Evolutionary conservation across 2,329 filamentous ascomycete species (phyloP).

Genomic region (Sclerotinia subarctica): DNA sequence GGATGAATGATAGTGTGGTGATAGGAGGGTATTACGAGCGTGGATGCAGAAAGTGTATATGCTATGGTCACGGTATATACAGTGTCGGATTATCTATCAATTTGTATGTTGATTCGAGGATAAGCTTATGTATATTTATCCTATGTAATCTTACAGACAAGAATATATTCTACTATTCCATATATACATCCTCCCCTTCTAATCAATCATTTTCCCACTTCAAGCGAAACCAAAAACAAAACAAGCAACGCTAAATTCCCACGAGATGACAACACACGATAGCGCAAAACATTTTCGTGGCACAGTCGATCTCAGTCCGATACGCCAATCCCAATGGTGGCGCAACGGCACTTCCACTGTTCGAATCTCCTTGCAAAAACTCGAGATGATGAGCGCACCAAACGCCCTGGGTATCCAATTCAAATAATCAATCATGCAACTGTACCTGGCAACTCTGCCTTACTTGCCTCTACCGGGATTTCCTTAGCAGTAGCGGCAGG

Average conservation of each 20-base stretch:
- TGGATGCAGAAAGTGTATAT: no score
- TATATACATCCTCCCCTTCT: neutral
- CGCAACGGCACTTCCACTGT: slow-evolving; percentile 47
- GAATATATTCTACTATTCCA: neutral
- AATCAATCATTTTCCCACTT: neutral
- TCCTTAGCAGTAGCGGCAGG: neutral
- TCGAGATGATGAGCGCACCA: slow-evolving; percentile 40
- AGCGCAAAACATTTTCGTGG: slow-evolving; percentile 54
- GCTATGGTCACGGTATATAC: no score
- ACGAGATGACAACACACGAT: slow-evolving; percentile 41
- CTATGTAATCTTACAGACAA: neutral
- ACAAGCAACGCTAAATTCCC: slow-evolving; percentile 28
- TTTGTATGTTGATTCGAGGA: neutral
- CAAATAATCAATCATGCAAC: slow-evolving; percentile 4
- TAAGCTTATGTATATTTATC: neutral
- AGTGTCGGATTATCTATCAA: neutral
- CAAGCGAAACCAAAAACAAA: neutral
- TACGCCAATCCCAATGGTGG: slow-evolving; percentile 48
- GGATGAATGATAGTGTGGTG: no score
- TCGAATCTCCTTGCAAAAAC: slow-evolving; percentile 36
- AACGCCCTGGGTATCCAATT: slow-evolving; percentile 10
- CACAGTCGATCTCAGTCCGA: slow-evolving; percentile 41
- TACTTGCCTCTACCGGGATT: neutral
- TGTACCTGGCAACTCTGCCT: neutral
- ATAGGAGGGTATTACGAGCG: no score